Evolutionary conservation across 2,329 filamentous ascomycete genomes (phyloP), one percentile per base, ranked within the genome.

Genomic region (Rhynchosporium secalis): DNA sequence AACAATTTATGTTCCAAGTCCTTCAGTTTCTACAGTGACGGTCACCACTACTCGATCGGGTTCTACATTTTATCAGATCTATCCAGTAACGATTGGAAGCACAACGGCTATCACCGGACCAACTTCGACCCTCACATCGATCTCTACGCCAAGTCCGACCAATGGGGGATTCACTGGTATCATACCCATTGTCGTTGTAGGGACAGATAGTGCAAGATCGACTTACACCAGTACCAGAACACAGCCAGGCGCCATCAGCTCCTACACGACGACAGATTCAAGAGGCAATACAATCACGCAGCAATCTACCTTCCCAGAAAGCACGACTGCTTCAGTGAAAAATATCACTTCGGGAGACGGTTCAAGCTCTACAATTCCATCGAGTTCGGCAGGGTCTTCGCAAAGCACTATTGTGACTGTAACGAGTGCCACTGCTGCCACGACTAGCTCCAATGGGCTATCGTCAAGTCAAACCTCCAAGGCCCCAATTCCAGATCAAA

Each of bases 401-500:
- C 28, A 48, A 31, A 63, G 61, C 12, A 61, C 69, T 15, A 56
- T 28, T 31, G n/a, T 52, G 46, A 31, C 66, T 52, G 48, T 60
- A 29, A 68, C 57, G 5, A 52, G 61, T 40, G 48, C 60, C 3
- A 51, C 26, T n/a, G 41, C 55, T 40, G 46, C 62, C 55, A 54
- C 58, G 20, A 66, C 66, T 12, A 66, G 65, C 45, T 38, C 63
- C 12, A 62, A 49, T 55, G 55, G 29, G 31, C 46, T 43, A 45
- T 47, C 31, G 12, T 40, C 46, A 29, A 68, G 65, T 45, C 62
- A 41, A 20, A 68, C 65, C 1, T 55, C 51, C 8, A 59, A 54
- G 33, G 63, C 64, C 9, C 38, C 48, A 28, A 56, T 58, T 51
- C 46, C 66, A 8, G 65, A 63, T 45, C 60, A 62, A 4, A 71